Evolutionary conservation across 2,329 filamentous ascomycete genomes (phyloP), one percentile per base, ranked within the genome.

Genomic region (Beauveria pseudobassiana): DNA sequence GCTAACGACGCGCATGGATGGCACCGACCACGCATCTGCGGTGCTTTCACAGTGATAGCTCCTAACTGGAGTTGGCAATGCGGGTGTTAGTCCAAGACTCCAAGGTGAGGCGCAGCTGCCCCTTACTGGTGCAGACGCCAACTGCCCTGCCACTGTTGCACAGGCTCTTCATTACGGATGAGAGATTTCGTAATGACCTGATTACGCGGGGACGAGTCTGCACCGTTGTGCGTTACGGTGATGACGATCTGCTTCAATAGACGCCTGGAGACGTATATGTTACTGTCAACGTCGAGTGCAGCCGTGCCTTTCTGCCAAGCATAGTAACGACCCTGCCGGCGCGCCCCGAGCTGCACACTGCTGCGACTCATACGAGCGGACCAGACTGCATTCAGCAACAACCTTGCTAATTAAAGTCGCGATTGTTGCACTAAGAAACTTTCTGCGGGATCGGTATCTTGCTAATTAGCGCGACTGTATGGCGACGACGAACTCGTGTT

Each of bases 21-120:
- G 61, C 61, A 64, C 63, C 61, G 63, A 53, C 61, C 62, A 64
- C 20, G 46, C 40, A 34, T 59, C 49, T 52, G 26, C n/a, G 48
- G 40, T 52, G n/a, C 24, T 42, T 42, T 59, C 48, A 59, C 40
- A 40, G 26, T n/a, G 45, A 22, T 18, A 51, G 45, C 34, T 59
- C 48, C 57, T 45, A 28, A 59, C 45, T 30, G 40, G 42, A 42
- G 53, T 26, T 24, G n/a, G 46, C 22, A 20, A 52, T 42, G 40
- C 20, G 45, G n/a, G 45, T 42, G 50, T 7, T 18, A 30, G 56
- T 51, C 16, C 22, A 28, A 57, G 56, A 16, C 26, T 53, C 14
- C 18, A 24, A 59, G 49, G 57, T 53, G 57, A 60, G 57, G 57
- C 57, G 57, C 57, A 53, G 57, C 57, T 53, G n/a, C 57, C 57